Evolutionary conservation across 1,139 yeast genomes (phyloP), one percentile per base, ranked within the genome.

Genomic region (Eremothecium coryli): DNA sequence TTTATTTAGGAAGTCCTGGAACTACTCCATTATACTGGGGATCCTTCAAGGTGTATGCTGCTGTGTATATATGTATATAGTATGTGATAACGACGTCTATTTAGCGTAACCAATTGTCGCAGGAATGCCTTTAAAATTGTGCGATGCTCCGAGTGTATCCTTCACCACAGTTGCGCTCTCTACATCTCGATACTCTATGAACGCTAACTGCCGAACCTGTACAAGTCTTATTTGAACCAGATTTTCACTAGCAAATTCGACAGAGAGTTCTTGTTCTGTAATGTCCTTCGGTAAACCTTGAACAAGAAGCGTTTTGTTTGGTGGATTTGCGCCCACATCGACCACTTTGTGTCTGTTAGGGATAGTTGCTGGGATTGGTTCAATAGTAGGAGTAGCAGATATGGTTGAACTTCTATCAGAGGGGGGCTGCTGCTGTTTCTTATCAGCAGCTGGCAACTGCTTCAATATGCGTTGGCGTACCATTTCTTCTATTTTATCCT

Each of bases 111-210:
- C 49, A 9, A 53, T 45, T 9, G 41, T 35, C n/a, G 52, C 38
- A 7, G 17, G 27, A 5, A 34, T 31, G 13, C 38, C 41, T 4
- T 41, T 36, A 38, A 43, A 38, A 9, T 33, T 27, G 29, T 70
- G 42, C 1, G 50, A 50, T 5, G 46, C 46, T 1, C 70, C 67
- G 3, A 64, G 51, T 10, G 40, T 46, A 9, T 65, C 62, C 38
- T 64, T 58, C 3, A 71, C 73, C 2, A 49, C 54, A 1, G 66
- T 58, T 0, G 84, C 77, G 28, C 65, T 63, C 4, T 54, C 57
- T 18, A 73, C 78, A 5, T 64, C 60, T 23, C 71, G 76, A 53
- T 77, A 90, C 49, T 90, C 96, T 9, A 90, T 70, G 56, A 90
- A 81, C 5, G 93, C 93, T 36, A 90, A 71, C 28, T 71, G 70